phyloP scores from a whole-genome alignment of 108 stramenopile species.

The Aurantiochytrium sp. region DNA sequence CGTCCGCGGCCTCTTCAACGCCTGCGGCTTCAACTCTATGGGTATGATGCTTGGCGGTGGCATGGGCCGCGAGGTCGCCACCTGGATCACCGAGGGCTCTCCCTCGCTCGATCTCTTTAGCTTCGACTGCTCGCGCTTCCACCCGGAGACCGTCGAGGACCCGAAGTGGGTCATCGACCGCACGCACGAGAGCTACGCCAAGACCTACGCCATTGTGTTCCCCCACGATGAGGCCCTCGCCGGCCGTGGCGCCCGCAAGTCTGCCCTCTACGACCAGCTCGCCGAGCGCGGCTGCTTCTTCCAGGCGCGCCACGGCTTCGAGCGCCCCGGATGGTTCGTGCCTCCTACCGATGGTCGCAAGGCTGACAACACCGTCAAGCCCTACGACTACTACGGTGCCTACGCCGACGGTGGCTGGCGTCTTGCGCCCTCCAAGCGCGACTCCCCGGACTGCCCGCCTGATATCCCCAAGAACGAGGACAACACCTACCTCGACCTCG shows the following conservation, averaged over 20 bases:
- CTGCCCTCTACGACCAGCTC: slow-evolving; percentile 21
- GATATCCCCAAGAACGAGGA: neutral
- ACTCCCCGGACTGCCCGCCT: neutral
- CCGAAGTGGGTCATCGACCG: slow-evolving; percentile 17
- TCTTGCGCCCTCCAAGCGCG: neutral
- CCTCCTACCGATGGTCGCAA: neutral
- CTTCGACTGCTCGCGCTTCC: slow-evolving; percentile 27
- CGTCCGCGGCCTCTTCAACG: slow-evolving; percentile 17
- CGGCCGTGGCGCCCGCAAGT: slow-evolving; percentile 15
- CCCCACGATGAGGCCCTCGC: slow-evolving; percentile 25
- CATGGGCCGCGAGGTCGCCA: slow-evolving; percentile 26
- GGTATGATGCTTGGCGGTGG: slow-evolving; percentile 30
- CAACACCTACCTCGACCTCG: neutral
- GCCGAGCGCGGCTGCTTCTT: slow-evolving; percentile 8
- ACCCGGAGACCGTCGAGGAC: neutral
- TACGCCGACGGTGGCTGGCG: slow-evolving; percentile 23
- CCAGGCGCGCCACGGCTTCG: slow-evolving; percentile 18
- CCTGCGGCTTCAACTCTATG: slow-evolving; percentile 32
- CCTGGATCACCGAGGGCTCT: slow-evolving; percentile 26
- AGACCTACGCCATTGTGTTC: slow-evolving; percentile 25
- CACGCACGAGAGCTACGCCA: slow-evolving; percentile 15
- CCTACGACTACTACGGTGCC: slow-evolving; percentile 23
- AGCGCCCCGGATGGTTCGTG: slow-evolving; percentile 23
- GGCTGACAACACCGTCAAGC: neutral
- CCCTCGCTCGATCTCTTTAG: slow-evolving; percentile 10